Conservation (phyloP, 345 rosid genomes). For the Citrus cavaleriei region DNA sequence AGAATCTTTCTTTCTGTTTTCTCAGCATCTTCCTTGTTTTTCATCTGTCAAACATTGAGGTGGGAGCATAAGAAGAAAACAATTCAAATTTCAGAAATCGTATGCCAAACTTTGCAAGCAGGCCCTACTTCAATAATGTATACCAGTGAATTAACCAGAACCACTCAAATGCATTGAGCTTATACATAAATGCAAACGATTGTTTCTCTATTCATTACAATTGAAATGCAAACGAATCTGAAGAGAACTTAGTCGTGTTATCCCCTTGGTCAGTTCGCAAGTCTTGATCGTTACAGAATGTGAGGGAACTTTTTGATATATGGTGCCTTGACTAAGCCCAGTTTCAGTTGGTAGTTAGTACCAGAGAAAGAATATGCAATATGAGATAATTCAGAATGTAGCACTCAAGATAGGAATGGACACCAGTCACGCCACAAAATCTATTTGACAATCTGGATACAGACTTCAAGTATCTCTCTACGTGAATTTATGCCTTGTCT, state of each 20-base stretch:
- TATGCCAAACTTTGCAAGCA: neutral
- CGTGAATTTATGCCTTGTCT: neutral
- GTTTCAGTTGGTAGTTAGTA: too few relatives aligned
- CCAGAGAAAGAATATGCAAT: too few relatives aligned
- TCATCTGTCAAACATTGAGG: constrained; percentile 42
- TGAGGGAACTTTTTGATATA: too few relatives aligned
- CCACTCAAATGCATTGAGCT: neutral
- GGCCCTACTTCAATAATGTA: neutral
- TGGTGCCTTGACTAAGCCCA: too few relatives aligned
- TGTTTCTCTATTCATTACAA: neutral
- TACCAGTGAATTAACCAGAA: neutral
- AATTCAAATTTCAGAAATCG: neutral
- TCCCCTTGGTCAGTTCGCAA: too few relatives aligned
- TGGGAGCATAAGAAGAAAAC: neutral
- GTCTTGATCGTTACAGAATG: too few relatives aligned
- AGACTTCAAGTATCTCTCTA: too few relatives aligned
- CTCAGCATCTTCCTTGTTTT: constrained; percentile 54
- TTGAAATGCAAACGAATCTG: neutral
- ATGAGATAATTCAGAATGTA: too few relatives aligned
- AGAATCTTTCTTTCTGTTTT: constrained; percentile 58
- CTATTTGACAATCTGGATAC: too few relatives aligned
- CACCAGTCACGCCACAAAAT: too few relatives aligned
- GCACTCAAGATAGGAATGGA: too few relatives aligned
- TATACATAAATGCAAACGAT: neutral
- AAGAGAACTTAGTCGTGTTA: neutral